Conservation (phyloP, 78 protist species). For the Monocercomonoides exilis region DNA sequence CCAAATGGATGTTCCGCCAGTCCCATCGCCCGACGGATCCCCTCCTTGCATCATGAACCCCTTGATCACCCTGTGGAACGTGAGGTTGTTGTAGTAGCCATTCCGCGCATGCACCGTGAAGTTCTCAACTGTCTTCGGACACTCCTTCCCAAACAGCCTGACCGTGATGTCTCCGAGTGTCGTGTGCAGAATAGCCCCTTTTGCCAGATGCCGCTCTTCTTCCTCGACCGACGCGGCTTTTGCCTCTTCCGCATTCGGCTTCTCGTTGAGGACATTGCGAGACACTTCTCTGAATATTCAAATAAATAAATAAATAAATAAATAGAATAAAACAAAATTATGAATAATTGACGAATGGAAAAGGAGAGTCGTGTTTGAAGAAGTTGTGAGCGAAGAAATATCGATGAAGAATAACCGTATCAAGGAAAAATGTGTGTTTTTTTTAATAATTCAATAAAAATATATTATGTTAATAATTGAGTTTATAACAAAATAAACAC, state of each 20-base stretch:
- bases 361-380: background rate
- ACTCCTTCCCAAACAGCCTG: slow-evolving; percentile 72
- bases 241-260: slow-evolving; percentile 66
- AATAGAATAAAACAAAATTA: background rate
- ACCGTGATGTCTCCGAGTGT: slow-evolving; percentile 69
- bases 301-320: background rate
- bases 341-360: background rate
- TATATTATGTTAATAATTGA: too few relatives aligned
- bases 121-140: slow-evolving; percentile 90
- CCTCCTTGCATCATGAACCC: slow-evolving; percentile 92
- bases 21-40: slow-evolving; percentile 75
- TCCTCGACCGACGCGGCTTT: background rate
- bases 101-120: slow-evolving; percentile 69
- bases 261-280: slow-evolving; percentile 89
- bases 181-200: slow-evolving; percentile 68
- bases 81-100: slow-evolving; percentile 66
- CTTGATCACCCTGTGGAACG: slow-evolving; percentile 83
- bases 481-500: background rate
- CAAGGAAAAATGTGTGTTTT: too few relatives aligned
- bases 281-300: slow-evolving; percentile 18
- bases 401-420: too few relatives aligned
- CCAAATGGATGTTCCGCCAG: slow-evolving; percentile 78
- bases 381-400: background rate
- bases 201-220: slow-evolving; percentile 10
- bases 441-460: too few relatives aligned